Evolutionary conservation across 352 stramenopile species (phyloP), one percentile per base, ranked within the genome.

Genomic region (Vaucheria bursata): DNA sequence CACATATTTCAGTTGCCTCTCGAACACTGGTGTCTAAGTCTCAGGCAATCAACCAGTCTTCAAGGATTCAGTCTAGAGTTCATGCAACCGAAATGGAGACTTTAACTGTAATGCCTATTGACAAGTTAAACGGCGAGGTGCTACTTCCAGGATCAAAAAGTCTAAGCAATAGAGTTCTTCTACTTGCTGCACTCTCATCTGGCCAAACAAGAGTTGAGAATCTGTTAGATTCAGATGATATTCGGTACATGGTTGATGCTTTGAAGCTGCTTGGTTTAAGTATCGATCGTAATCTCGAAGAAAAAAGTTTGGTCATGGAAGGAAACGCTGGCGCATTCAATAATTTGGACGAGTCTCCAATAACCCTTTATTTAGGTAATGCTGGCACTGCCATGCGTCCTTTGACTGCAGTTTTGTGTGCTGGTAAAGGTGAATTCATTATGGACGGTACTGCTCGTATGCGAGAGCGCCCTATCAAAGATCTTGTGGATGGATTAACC

Each of bases 181-280:
- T 98, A 31, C 89, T 99, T 76, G 92, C 95, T 0, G 94, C 94
- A 18, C 87, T 99, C 7, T 59, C 38, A n/a, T 32, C 72, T 38
- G 83, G 83, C 32, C 79, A 53, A 8, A 87, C 79, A 12, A 78
- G 34, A 7, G 67, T 89, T 5, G 39, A 78, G 6, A 97, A 97
- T 31, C 86, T 98, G 12, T 85, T 99, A 68, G 93, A 98, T 81
- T 97, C 89, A 74, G 94, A 98, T 78, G 95, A 99, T 83, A 98
- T 97, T 67, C 89, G 93, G 40, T 96, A 98, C 77, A 98, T 99
- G 94, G 92, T 98, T 77, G 92, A 94, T 38, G 95, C 94, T 31
- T 86, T 99, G 2, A 88, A 94, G 74, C 91, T 91, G 39, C 83
- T 98, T 65, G 88, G 94, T 31, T 93, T 93, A 8, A 77, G 3